These are phyloP conservation scores for Vaccinium vitisidaea DNA, from an alignment of 148 eudicot species.

Conservation along the genomic window DNA sequence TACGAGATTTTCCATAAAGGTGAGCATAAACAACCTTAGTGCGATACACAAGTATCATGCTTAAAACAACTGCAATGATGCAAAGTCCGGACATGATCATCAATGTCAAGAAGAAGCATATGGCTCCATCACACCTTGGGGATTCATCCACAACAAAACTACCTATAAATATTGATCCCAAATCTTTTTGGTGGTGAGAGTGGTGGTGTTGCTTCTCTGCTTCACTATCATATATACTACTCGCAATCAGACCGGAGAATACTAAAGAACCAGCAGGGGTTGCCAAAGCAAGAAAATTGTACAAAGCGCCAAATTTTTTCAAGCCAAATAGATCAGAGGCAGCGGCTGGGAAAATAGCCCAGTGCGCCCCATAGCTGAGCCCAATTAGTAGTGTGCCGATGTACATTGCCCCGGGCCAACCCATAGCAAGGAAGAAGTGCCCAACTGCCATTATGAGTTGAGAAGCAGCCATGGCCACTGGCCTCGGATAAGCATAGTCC, in stretches of 20 bases:
- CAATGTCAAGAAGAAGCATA: conserved; percentile 81
- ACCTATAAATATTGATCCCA: conserved; percentile 20
- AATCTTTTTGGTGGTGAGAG: conserved; percentile 8
- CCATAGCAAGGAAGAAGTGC: conserved; percentile 79
- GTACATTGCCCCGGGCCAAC: conserved; percentile 85
- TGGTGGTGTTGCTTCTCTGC: conserved; percentile 71
- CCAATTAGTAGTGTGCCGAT: conserved; percentile 80
- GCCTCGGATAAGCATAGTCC: conserved; percentile 89
- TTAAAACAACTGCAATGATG: conserved; percentile 57
- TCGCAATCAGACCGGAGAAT: conserved; percentile 80
- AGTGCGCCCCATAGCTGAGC: conserved; percentile 95
- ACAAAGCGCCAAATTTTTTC: conserved; percentile 83
- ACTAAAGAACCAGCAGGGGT: conserved; percentile 87
- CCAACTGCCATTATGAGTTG: conserved; percentile 79
- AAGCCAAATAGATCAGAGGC: conserved; percentile 92
- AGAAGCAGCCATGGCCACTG: conserved; percentile 71
- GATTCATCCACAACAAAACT: conserved; percentile 44
- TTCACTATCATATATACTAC: conserved; percentile 81
- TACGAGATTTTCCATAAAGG: conserved; percentile 64
- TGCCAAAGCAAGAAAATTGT: conserved; percentile 86
- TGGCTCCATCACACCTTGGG: conserved; percentile 63
- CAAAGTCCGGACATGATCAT: conserved; percentile 82
- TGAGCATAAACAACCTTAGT: conserved; percentile 71
- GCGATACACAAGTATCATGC: conserved; percentile 71
- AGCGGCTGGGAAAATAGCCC: conserved; percentile 94